Base-by-base conservation (phyloP, 2,329 filamentous ascomycete species). In the Xylariaceae sp. region DNA sequence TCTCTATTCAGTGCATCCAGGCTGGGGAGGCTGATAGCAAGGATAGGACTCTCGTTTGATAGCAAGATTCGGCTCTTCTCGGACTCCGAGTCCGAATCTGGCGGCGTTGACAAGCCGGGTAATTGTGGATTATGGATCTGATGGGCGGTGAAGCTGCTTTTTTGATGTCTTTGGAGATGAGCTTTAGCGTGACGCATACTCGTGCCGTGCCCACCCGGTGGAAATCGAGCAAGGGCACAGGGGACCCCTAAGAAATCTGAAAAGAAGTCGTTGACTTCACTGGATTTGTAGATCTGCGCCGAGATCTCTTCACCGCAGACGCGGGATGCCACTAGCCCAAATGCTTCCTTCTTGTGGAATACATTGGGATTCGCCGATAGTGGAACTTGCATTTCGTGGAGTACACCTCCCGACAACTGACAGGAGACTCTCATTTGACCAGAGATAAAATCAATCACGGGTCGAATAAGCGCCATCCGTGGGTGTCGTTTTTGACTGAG, bases 41-140 rank as follows among this genome's bases (percentile, higher is more conserved):
- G 75, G 34, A 98, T 94, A 0, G 93, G 91, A 39, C 89, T 95
- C 64, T 97, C 93, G 60, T 98, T 98, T 18, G 90, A 87, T 3
- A 98, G 70, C 0, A 93, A 68, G 26, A 97, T 89, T 3, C 81
- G 77, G 9, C 55, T 61, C 38, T 74, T 62, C 40, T 62, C 42
- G 19, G 47, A 54, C 54, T 81, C 71, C 19, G 66, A 68, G 45
- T 79, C 78, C 0, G 79, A 83, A 37, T 81, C 78, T 2, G 74
- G 72, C 8, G 74, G 76, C 16, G 73, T 78, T 15, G 74, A 73
- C 1, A 73, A 68, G 31, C 60, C 64, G 22, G 76, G 77, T 47
- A 78, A 81, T 16, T 73, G 69, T 3, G 74, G 75, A 8, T 77
- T 76, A 55, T 80, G 67, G 48, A 53, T 41, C n/a, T 43, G 44